Evolutionary conservation across 345 rosid genomes (phyloP).

Genomic region (Clausena lansium): DNA sequence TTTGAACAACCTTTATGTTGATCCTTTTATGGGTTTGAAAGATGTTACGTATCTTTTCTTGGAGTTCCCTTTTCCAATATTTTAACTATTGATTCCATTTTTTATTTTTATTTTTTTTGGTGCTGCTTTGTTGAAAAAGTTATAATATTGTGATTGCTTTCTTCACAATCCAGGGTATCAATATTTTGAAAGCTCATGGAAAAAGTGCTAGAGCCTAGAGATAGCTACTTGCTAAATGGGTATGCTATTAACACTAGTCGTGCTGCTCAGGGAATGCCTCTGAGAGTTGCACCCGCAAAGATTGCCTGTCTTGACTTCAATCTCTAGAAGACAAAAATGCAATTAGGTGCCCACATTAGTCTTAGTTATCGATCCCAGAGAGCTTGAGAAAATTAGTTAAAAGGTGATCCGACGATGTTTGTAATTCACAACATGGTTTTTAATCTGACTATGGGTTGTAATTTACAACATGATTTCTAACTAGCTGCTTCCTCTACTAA

Average conservation of each 20-base stretch:
- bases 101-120: background rate
- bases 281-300: constrained; percentile 81
- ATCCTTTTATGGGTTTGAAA: background rate
- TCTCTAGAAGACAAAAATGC: constrained; percentile 96
- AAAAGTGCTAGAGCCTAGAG: constrained; percentile 90
- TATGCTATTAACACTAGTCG: constrained; percentile 92
- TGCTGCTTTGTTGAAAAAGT: background rate
- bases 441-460: background rate
- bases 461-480: background rate
- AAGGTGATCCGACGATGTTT: constrained; percentile 42
- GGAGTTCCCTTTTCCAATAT: background rate
- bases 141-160: constrained; percentile 2
- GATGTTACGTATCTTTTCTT: background rate
- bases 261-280: constrained; percentile 98
- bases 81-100: background rate
- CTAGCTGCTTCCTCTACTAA: background rate
- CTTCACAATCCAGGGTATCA: constrained; percentile 57
- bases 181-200: constrained; percentile 93
- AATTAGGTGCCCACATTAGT: constrained; percentile 95
- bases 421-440: background rate
- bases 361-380: constrained; percentile 89
- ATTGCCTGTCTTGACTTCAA: constrained; percentile 98
- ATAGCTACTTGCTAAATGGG: constrained; percentile 87
- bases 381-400: constrained; percentile 94
- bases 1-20: background rate